Conservation (phyloP, 2,329 filamentous ascomycete species). For the Graphiopsis chlorocephala region DNA sequence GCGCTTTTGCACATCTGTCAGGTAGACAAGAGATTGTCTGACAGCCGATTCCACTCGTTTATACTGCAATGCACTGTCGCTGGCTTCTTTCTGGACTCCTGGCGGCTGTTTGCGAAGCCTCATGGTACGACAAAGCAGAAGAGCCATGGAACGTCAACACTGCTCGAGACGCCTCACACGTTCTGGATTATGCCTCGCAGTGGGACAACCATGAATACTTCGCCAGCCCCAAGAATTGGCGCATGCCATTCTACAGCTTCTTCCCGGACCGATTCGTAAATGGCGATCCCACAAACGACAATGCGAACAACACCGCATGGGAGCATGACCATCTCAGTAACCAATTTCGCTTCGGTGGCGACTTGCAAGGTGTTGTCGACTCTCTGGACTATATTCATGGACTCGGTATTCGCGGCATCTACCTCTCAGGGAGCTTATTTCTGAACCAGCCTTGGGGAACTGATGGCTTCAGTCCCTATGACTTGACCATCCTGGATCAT, state of each 20-base stretch:
- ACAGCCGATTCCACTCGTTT: neutral
- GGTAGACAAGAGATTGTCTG: neutral
- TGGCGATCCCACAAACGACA: constrained; percentile 62
- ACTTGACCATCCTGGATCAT: constrained; percentile 61
- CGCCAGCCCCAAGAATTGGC: constrained; percentile 60
- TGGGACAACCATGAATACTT: constrained; percentile 53
- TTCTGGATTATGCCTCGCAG: constrained; percentile 57
- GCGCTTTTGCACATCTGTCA: neutral
- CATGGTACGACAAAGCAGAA: constrained; percentile 49
- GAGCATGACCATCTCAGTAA: constrained; percentile 61
- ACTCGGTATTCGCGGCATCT: constrained; percentile 61
- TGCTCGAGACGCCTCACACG: constrained; percentile 54
- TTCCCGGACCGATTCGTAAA: constrained; percentile 65
- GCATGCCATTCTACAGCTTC: constrained; percentile 64
- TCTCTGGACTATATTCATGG: constrained; percentile 64
- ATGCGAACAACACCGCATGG: constrained; percentile 59
- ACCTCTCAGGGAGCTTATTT: constrained; percentile 62
- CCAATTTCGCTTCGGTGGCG: constrained; percentile 63
- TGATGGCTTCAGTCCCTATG: constrained; percentile 57
- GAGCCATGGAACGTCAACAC: constrained; percentile 60
- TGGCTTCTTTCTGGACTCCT: constrained; percentile 2
- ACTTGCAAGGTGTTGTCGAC: constrained; percentile 57
- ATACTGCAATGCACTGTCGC: neutral
- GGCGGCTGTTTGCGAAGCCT: constrained; percentile 12
- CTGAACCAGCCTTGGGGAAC: constrained; percentile 64